Evolutionary conservation across 2,329 filamentous ascomycete species (phyloP).

Genomic region (Pseudocercospora fuligena): DNA sequence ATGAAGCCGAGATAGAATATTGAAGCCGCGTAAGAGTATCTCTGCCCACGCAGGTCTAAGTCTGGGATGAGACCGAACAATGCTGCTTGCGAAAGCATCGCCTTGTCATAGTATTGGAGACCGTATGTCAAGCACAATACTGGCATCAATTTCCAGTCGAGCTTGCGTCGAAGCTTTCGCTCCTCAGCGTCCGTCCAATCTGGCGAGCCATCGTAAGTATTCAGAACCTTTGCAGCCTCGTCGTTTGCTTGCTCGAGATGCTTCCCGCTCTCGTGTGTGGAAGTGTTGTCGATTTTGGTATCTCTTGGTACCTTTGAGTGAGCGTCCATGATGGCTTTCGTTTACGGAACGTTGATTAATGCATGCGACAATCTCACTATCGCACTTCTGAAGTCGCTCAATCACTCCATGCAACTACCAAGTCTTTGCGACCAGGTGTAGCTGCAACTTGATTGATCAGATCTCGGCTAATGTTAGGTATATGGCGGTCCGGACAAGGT

Average conservation of each 20-base stretch:
- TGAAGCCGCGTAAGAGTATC: slow-evolving; percentile 51
- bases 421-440: background rate
- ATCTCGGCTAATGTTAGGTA: background rate
- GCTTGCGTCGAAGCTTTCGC: slow-evolving; percentile 47
- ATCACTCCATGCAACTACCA: background rate
- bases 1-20: slow-evolving; percentile 59
- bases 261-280: background rate
- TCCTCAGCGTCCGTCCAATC: slow-evolving; percentile 52
- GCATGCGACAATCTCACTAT: background rate
- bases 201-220: slow-evolving; percentile 17
- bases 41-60: slow-evolving; percentile 48
- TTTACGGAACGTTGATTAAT: background rate
- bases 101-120: slow-evolving; percentile 58
- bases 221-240: slow-evolving; percentile 23
- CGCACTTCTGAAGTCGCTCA: background rate
- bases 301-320: background rate
- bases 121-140: slow-evolving; percentile 54
- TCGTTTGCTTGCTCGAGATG: slow-evolving; percentile 15
- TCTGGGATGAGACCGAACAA: slow-evolving; percentile 51
- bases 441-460: background rate
- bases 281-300: background rate
- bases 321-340: background rate
- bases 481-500: background rate
- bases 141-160: slow-evolving; percentile 53
- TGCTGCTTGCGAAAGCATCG: slow-evolving; percentile 59